Evolutionary conservation across 345 rosid genomes (phyloP).

Genomic region (Punica granatum): DNA sequence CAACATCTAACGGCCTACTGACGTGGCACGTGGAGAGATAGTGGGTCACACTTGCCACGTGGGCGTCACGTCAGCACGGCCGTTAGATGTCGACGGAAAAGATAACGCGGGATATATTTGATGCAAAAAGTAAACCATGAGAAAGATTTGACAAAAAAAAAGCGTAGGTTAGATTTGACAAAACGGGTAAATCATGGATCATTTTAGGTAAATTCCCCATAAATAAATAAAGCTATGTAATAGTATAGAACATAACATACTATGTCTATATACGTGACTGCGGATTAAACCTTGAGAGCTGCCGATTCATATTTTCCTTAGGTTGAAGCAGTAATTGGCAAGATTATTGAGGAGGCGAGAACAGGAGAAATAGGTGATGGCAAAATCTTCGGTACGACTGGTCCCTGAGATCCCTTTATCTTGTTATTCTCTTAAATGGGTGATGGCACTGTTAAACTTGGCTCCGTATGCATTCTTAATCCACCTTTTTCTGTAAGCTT

Average conservation of each 20-base stretch:
- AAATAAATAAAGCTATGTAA: too few relatives aligned
- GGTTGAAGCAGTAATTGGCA: slow-evolving; percentile 76
- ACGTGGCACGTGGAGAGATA: too few relatives aligned
- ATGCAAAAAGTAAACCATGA: too few relatives aligned
- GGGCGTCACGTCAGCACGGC: too few relatives aligned
- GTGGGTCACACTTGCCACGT: too few relatives aligned
- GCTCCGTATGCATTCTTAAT: not conserved
- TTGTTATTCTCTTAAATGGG: not conserved
- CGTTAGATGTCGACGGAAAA: too few relatives aligned
- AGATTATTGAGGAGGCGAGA: slow-evolving; percentile 63
- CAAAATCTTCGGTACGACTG: slow-evolving; percentile 63
- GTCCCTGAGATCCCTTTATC: not conserved
- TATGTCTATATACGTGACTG: not conserved
- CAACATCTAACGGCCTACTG: too few relatives aligned
- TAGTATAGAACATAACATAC: not conserved
- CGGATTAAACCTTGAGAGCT: not conserved
- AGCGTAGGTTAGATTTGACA: too few relatives aligned
- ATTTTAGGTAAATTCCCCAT: too few relatives aligned
- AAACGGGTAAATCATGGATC: too few relatives aligned
- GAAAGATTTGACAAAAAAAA: too few relatives aligned
- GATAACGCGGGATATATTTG: too few relatives aligned
- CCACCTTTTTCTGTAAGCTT: not conserved
- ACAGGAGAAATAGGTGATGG: slow-evolving; percentile 93
- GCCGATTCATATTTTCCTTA: slow-evolving; percentile 16
- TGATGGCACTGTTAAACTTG: not conserved